Conservation (phyloP, 116 monocot genomes). For the Posidonia oceanica region DNA sequence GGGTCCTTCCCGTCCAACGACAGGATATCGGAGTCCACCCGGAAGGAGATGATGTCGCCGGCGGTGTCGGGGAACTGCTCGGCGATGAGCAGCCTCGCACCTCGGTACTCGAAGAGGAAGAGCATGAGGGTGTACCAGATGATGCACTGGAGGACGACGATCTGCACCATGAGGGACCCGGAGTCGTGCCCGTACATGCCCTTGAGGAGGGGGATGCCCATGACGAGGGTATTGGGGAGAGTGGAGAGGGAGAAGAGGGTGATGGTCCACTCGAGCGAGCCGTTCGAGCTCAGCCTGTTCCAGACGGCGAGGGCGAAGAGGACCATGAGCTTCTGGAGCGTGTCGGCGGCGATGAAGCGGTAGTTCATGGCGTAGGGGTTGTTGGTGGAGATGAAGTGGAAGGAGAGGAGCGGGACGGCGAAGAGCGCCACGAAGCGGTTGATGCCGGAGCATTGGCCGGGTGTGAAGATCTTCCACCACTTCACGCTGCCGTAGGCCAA, state of each 20-base stretch:
- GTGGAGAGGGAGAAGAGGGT: slow-evolving; percentile 32
- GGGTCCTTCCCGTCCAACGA: slow-evolving; percentile 32
- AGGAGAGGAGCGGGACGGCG: slow-evolving; percentile 35
- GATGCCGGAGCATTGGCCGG: slow-evolving; percentile 33
- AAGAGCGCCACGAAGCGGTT: slow-evolving; percentile 38
- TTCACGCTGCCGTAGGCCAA: slow-evolving; percentile 31
- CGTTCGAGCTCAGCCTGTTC: slow-evolving; percentile 12
- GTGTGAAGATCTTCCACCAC: slow-evolving; percentile 36
- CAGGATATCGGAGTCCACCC: slow-evolving; percentile 32
- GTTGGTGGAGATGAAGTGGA: slow-evolving; percentile 37
- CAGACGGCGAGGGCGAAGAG: slow-evolving; percentile 36
- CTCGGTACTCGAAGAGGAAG: slow-evolving; percentile 30
- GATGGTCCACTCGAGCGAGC: slow-evolving; percentile 30
- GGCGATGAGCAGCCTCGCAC: slow-evolving; percentile 16
- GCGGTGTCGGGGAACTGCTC: slow-evolving; percentile 31
- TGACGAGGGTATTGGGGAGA: slow-evolving; percentile 38
- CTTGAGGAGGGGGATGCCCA: slow-evolving; percentile 34
- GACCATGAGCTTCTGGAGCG: slow-evolving; percentile 72
- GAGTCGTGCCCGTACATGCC: slow-evolving; percentile 25
- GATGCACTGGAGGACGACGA: slow-evolving; percentile 31
- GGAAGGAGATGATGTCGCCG: slow-evolving; percentile 26
- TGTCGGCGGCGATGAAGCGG: slow-evolving; percentile 84
- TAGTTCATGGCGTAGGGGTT: slow-evolving; percentile 29
- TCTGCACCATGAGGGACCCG: slow-evolving; percentile 25
- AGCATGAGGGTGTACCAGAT: slow-evolving; percentile 38